Base-by-base conservation (phyloP, 345 rosid species). In the Aethionema arabicum region DNA sequence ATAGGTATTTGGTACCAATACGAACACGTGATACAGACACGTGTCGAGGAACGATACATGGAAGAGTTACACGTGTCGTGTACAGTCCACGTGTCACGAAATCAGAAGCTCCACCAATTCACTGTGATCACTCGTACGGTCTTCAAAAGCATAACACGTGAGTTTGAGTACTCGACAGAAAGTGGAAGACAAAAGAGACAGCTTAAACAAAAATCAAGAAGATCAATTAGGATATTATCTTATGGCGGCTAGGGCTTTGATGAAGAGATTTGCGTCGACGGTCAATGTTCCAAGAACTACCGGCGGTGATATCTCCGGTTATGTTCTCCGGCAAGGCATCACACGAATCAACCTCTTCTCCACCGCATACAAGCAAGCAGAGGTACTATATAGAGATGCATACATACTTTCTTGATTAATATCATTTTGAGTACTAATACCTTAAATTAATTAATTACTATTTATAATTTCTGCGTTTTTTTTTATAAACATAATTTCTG, bases 251-350 rank as follows among this genome's bases (percentile, higher is more conserved):
- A 45, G 70, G 46, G 45, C 65, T 39, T 72, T 41, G 39, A 38
- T 32, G 45, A 65, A 65, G 61, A 72, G 46, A 59, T 56, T 58
- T 42, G 12, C 56, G 45, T 1, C 40, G 11, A 49, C 62, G 11
- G 32, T 43, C 31, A 65, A 13, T 8, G 42, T 65, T 44, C 58
- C 66, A 64, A 58, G 59, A 52, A 58, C 39, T 36, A 16, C 14
- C 7, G 56, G 45, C 3, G 52, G 66, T 58, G 40, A 44, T 59
- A 15, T 65, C 66, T 52, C 75, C 57, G 75, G 75, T 27, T 59
- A 65, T 53, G 21, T 39, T 2, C 31, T 45, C 66, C 52, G 66
- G 0, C 61, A 58, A 52, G 29, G 13, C 14, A 72, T 57, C 55
- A 52, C 52, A 30, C 42, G 56, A 6, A 16, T 58, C 30, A 50